Conservation (phyloP, 2,329 filamentous ascomycete genomes). For the Exophiala calicioides region DNA sequence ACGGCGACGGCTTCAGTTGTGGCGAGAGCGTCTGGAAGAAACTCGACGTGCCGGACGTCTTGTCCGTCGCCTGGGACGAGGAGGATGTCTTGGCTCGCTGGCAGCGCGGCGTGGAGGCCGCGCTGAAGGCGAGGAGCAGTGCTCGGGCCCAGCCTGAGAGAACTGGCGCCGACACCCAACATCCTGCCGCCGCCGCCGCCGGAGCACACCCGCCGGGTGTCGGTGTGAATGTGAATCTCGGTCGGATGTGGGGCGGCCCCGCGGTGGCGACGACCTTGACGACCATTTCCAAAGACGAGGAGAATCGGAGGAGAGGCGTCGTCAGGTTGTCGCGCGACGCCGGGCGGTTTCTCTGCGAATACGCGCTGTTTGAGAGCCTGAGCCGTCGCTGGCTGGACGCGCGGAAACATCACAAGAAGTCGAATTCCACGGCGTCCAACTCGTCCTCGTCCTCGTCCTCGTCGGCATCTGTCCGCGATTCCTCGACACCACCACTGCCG, state of each 20-base stretch:
- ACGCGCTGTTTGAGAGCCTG: slow-evolving; percentile 65
- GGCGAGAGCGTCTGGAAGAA: slow-evolving; percentile 57
- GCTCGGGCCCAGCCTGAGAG: slow-evolving; percentile 4
- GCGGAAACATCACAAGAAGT: background rate
- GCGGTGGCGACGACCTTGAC: slow-evolving; percentile 3
- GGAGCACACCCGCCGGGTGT: too few relatives aligned
- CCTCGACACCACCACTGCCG: background rate
- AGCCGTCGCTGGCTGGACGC: slow-evolving; percentile 24
- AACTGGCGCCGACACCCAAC: background rate
- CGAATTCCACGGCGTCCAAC: too few relatives aligned
- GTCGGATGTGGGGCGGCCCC: slow-evolving; percentile 14
- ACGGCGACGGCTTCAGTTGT: slow-evolving; percentile 42
- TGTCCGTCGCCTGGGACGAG: slow-evolving; percentile 59
- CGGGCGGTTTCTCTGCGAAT: slow-evolving; percentile 74
- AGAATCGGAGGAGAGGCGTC: slow-evolving; percentile 34
- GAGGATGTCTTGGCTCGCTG: slow-evolving; percentile 60
- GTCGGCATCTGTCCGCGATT: background rate
- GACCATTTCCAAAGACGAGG: slow-evolving; percentile 8
- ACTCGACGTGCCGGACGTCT: slow-evolving; percentile 50
- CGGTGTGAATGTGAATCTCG: background rate
- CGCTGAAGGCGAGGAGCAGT: slow-evolving; percentile 15
- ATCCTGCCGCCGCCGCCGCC: background rate
- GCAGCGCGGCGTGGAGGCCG: slow-evolving; percentile 43
- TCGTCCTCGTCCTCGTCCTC: too few relatives aligned
- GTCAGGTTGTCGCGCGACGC: slow-evolving; percentile 67